Percentiles rank a stretch among this genome's conserved stretches.
These are phyloP conservation scores for Auxenochlorella pyrenoidosa DNA, from an alignment of 139 green algal genomes.

Conservation along the genomic window DNA sequence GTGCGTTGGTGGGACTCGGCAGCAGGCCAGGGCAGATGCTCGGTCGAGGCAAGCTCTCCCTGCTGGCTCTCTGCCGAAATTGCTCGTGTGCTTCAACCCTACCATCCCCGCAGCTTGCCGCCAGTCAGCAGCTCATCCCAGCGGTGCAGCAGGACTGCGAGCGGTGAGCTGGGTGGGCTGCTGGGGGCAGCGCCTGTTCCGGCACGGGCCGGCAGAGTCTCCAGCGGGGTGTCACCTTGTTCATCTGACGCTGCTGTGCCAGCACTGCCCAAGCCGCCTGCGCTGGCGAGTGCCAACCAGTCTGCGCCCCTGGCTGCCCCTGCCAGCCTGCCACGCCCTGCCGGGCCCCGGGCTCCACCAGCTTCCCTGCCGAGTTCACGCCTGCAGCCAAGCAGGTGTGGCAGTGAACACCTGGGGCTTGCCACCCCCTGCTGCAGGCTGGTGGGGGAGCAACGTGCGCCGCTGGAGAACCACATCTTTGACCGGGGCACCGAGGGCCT, in stretches of 20 bases:
- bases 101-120: neutral
- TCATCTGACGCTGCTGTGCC: neutral
- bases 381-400: too few species aligned
- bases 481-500: neutral
- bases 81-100: neutral
- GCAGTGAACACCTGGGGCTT: neutral
- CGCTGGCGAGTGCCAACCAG: too few species aligned
- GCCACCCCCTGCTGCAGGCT: neutral
- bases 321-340: neutral
- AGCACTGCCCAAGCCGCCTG: neutral
- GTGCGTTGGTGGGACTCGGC: too few species aligned
- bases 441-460: neutral
- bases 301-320: too few species aligned
- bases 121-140: neutral
- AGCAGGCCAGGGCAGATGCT: too few species aligned
- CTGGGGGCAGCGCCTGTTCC: neutral
- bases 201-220: too few species aligned
- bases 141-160: constrained; percentile 4
- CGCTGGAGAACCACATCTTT: constrained; percentile 17
- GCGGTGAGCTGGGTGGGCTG: neutral
- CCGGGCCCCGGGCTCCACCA: too few species aligned
- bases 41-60: too few species aligned
- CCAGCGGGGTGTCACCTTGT: neutral
- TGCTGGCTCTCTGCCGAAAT: neutral
- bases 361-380: neutral